Evolutionary conservation across 1,139 yeast genomes (phyloP).

Genomic region (Saccharomycopsis phalli): DNA sequence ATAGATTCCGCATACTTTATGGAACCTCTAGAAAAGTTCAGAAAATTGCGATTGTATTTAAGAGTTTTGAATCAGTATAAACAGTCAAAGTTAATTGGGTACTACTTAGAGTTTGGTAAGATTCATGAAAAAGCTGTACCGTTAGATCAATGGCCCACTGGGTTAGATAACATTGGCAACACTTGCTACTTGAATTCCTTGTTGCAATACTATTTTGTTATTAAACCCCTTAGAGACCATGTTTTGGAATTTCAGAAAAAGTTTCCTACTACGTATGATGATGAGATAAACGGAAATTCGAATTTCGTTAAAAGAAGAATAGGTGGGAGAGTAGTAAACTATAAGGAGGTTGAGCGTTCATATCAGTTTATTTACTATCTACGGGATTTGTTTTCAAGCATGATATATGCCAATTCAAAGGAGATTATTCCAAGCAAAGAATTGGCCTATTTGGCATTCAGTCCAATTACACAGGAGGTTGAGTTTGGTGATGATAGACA

Average conservation of each 20-base stretch:
- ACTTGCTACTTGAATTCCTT: conserved; percentile 90
- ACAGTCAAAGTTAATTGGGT: conserved; percentile 39
- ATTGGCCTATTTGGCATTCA: conserved; percentile 79
- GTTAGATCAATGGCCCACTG: conserved; percentile 73
- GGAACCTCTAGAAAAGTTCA: conserved; percentile 24
- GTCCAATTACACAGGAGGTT: conserved; percentile 63
- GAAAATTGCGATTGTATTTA: conserved; percentile 43
- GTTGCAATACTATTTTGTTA: conserved; percentile 80
- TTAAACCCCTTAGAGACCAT: conserved; percentile 68
- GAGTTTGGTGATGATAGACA: conserved; percentile 33
- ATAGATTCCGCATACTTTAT: conserved; percentile 4
- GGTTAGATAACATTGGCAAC: conserved; percentile 87
- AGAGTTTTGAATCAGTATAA: conserved; percentile 31
- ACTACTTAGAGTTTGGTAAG: conserved; percentile 48
- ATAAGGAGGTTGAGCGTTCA: conserved; percentile 67
- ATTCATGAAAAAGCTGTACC: conserved; percentile 55
- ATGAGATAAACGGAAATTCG: conserved; percentile 26
- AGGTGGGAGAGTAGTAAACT: conserved; percentile 77
- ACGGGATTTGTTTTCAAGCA: conserved; percentile 55
- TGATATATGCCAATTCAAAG: conserved; percentile 53
- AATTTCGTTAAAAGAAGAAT: conserved; percentile 45
- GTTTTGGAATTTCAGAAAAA: conserved; percentile 40
- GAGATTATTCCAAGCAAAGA: conserved; percentile 79
- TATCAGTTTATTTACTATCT: conserved; percentile 71
- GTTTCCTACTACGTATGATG: conserved; percentile 24